These are phyloP conservation scores for Aristolochia fimbriata DNA, from an alignment of 164 flowering plant species.

Conservation along the genomic window DNA sequence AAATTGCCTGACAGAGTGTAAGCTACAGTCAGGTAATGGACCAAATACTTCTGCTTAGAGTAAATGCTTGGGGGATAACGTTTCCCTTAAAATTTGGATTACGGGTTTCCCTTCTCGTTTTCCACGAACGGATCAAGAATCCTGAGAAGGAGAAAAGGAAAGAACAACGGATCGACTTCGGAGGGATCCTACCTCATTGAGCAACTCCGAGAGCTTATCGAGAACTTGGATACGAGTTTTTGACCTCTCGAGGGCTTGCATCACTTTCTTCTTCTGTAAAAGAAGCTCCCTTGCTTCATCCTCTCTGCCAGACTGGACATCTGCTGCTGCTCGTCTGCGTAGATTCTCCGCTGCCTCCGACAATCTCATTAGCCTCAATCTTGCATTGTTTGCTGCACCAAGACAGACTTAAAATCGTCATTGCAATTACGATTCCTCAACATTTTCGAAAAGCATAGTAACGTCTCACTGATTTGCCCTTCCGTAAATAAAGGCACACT, in stretches of 20 bases:
- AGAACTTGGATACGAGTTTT: conserved; percentile 58
- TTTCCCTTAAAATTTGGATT: background rate
- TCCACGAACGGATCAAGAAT: background rate
- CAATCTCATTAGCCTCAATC: conserved; percentile 1
- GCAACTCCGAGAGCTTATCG: conserved; percentile 60
- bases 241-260: conserved; percentile 71
- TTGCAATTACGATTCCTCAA: background rate
- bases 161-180: background rate
- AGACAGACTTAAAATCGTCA: background rate
- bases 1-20: conserved; percentile 47
- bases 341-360: conserved; percentile 26
- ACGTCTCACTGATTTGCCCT: background rate
- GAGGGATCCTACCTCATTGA: conserved; percentile 47
- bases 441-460: background rate
- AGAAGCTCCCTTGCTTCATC: conserved; percentile 16
- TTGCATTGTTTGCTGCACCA: background rate
- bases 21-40: background rate
- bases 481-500: background rate
- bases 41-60: too few relatives aligned
- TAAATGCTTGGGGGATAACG: background rate
- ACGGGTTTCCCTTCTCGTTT: background rate
- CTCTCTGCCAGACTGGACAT: conserved; percentile 40
- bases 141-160: background rate
- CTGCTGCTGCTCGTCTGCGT: conserved; percentile 50
- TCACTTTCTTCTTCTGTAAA: conserved; percentile 66